These are phyloP conservation scores for Chlorociboria aeruginascens DNA, from an alignment of 495 filamentous ascomycete genomes.

Conservation along the genomic window DNA sequence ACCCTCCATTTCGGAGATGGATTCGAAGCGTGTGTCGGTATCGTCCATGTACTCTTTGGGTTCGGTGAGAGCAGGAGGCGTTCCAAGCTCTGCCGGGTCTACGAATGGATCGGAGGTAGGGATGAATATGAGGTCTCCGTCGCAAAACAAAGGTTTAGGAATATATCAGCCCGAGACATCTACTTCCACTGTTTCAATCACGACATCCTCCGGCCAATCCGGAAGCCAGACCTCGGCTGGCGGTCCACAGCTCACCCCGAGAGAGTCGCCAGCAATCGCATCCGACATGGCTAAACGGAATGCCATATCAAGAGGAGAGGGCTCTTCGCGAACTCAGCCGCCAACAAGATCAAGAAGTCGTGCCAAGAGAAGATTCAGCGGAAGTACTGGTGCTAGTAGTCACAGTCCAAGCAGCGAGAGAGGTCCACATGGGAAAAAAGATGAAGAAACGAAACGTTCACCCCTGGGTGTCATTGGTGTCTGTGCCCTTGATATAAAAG, in stretches of 20 bases:
- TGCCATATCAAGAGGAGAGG: conserved; percentile 16
- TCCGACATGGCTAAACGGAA: conserved; percentile 24
- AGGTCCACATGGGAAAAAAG: conserved; percentile 28
- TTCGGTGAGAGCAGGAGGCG: conserved; percentile 32
- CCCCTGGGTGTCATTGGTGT: conserved; percentile 66
- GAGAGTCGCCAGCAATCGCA: conserved; percentile 26
- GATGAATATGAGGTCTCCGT: conserved; percentile 6
- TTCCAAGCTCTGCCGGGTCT: conserved; percentile 26
- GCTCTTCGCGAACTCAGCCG: conserved; percentile 7
- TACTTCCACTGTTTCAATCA: conserved; percentile 41
- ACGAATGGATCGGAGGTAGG: conserved; percentile 19
- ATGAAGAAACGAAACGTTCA: conserved; percentile 37
- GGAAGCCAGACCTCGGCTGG: conserved; percentile 18
- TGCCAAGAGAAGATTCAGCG: conserved; percentile 61
- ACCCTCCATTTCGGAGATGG: conserved; percentile 30
- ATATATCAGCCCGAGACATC: conserved; percentile 34
- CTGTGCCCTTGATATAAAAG: conserved; percentile 91
- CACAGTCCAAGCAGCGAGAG: conserved; percentile 49
- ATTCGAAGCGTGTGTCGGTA: conserved; percentile 50
- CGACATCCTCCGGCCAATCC: conserved; percentile 33
- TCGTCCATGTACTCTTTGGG: conserved; percentile 54
- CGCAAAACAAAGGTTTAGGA: conserved; percentile 7
- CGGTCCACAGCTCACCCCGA: conserved; percentile 31
- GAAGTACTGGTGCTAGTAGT: conserved; percentile 64
- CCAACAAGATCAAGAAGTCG: conserved; percentile 53